phyloP scores from a whole-genome alignment of 192 early-diverging fungal genomes.

The Mortierella hygrophila region DNA sequence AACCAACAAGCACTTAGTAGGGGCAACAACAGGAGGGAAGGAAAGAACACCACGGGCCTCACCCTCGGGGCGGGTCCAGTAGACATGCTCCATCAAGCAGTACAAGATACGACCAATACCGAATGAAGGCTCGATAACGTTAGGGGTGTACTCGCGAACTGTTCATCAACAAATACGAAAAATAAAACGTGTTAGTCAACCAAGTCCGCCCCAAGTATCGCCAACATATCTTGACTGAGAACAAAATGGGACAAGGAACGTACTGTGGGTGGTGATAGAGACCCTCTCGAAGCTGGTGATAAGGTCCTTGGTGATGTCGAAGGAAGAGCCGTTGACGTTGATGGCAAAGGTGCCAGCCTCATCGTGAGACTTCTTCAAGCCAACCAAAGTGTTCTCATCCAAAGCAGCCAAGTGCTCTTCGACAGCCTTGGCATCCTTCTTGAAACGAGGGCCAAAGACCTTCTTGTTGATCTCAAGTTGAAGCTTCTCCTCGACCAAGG shows the following conservation, averaged over 20 bases:
- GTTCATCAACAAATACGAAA: background rate
- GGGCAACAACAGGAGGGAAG: conserved; percentile 93
- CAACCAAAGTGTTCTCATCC: conserved; percentile 67
- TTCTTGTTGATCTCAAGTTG: conserved; percentile 93
- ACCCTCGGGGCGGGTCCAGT: conserved; percentile 89
- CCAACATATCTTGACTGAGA: background rate
- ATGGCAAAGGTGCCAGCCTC: conserved; percentile 63
- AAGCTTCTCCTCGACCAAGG: conserved; percentile 79
- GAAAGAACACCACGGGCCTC: conserved; percentile 91
- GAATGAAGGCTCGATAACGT: conserved; percentile 99
- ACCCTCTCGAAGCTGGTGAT: conserved; percentile 45
- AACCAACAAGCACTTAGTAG: conserved; percentile 93
- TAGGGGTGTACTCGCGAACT: conserved; percentile 96
- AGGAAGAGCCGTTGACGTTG: conserved; percentile 72
- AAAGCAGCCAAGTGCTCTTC: conserved; percentile 77
- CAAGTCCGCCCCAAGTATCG: background rate
- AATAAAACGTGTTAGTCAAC: background rate
- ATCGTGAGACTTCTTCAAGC: conserved; percentile 69
- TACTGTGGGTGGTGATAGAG: conserved; percentile 43
- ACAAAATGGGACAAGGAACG: background rate
- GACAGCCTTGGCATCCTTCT: conserved; percentile 91
- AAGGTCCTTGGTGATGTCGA: conserved; percentile 69
- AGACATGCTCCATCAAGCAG: conserved; percentile 95
- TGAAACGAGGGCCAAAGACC: conserved; percentile 94
- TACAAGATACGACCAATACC: conserved; percentile 99